These are phyloP conservation scores for Hypholoma fasciculare DNA, from an alignment of 768 basidiomycete species.

Conservation along the genomic window DNA sequence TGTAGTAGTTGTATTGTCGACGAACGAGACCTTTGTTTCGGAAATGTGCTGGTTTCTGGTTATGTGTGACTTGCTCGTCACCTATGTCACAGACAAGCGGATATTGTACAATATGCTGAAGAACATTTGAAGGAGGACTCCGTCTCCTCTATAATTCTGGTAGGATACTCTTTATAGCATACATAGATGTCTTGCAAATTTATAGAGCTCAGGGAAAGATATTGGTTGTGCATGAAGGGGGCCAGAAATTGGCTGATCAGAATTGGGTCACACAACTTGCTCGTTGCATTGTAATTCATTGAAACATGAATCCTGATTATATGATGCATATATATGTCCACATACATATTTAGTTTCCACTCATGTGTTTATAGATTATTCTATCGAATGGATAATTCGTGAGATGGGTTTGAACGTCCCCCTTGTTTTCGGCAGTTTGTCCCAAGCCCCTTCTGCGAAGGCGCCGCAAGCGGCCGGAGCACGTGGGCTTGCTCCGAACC, in stretches of 20 bases:
- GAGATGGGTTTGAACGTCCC: conserved; percentile 2
- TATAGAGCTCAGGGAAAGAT: too few species aligned
- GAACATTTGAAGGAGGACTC: not conserved
- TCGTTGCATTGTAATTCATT: too few species aligned
- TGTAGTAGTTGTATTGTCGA: not conserved
- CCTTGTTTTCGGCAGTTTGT: conserved; percentile 9
- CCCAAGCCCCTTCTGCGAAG: conserved; percentile 12
- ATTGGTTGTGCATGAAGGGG: too few species aligned
- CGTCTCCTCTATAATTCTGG: not conserved
- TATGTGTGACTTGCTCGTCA: not conserved
- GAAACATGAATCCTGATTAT: too few species aligned
- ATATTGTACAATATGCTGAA: not conserved
- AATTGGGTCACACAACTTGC: too few species aligned
- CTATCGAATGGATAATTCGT: not conserved
- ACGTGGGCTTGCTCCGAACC: conserved; percentile 6
- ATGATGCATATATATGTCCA: not conserved
- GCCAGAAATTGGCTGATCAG: too few species aligned
- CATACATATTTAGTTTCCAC: not conserved
- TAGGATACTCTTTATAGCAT: not conserved
- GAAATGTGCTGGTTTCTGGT: not conserved
- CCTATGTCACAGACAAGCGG: not conserved
- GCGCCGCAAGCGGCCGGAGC: conserved; percentile 4
- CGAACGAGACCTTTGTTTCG: not conserved
- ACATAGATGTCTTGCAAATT: too few species aligned
- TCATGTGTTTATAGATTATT: not conserved